phyloP scores from a whole-genome alignment of 352 stramenopile genomes.

The Phytophthora colocasiae region DNA sequence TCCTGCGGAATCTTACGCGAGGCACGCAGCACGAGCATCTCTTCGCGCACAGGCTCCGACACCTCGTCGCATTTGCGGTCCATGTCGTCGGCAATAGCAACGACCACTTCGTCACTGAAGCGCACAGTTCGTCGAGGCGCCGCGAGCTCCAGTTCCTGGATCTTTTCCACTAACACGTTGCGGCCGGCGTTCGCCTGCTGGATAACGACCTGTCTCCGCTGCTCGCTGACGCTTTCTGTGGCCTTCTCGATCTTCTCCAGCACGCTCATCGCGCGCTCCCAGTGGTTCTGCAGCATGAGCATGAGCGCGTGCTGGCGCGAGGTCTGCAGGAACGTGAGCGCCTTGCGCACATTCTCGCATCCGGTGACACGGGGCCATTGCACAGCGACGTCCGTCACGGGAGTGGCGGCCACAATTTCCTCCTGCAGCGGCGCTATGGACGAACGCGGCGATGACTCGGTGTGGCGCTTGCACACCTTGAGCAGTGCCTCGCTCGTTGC shows the following conservation, averaged over 20 bases:
- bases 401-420: constrained; percentile 7
- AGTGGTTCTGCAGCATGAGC: constrained; percentile 83
- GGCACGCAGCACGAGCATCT: constrained; percentile 82
- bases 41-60: constrained; percentile 62
- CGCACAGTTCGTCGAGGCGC: constrained; percentile 45
- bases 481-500: constrained; percentile 54
- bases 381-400: constrained; percentile 4
- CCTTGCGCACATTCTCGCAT: constrained; percentile 71
- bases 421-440: constrained; percentile 24
- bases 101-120: constrained; percentile 63
- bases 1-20: constrained; percentile 71
- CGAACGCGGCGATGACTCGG: constrained; percentile 59
- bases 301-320: constrained; percentile 77
- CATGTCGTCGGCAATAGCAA: constrained; percentile 67
- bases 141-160: constrained; percentile 41
- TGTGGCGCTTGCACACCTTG: constrained; percentile 68
- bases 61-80: constrained; percentile 61
- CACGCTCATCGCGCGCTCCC: constrained; percentile 74
- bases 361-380: constrained; percentile 57
- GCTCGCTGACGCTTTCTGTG: constrained; percentile 67
- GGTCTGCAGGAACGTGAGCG: constrained; percentile 68
- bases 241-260: constrained; percentile 81
- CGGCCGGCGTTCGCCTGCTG: constrained; percentile 60
- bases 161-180: constrained; percentile 39
- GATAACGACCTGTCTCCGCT: constrained; percentile 73